Base-by-base conservation (phyloP, 148 eudicot species). In the Vaccinium macrocarpon region DNA sequence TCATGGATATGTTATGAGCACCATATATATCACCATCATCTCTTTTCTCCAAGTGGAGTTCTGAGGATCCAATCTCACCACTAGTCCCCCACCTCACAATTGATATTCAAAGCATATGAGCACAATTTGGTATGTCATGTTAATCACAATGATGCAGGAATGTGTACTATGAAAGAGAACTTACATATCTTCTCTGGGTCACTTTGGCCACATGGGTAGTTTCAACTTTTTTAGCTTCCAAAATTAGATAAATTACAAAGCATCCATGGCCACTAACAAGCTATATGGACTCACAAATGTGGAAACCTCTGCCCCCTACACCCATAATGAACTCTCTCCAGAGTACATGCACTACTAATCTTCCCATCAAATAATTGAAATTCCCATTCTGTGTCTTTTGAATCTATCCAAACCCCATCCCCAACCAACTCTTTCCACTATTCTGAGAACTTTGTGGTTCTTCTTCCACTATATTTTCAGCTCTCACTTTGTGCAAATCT, bases 191-290 rank as follows among this genome's bases (percentile, higher is more conserved):
- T 32, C 48, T 82, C 55, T 48, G 48, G 32, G 14, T 29, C 84
- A 72, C 79, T 53, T 53, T 82, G 84, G 14, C 51, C 84, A 72
- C 79, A 72, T 82, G 84, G 78, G 68, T 19, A n/a, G 79, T 55
- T 55, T 53, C 84, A 72, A 53, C 51, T 55, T 53, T n/a, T 14
- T 82, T 18, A n/a, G 50, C 52, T 52, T 73, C 79, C 68, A 19
- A 55, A 73, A 35, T 25, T 0, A 53, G 79, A 55, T 19, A 82
- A 53, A 72, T 21, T 79, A 82, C 79, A 82, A 23, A 82, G 78
- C 66, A 70, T 18, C 52, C 38, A 55, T 38, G 7, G 29, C 84
- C 66, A 19, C 78, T 10, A 29, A 3, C 55, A 13, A 49, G 16
- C 23, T 14, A 16, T 55, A 48, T 6, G 11, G 18, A 51, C 35